Conservation (phyloP, 768 basidiomycete species). For the Termitomyces sp. region DNA sequence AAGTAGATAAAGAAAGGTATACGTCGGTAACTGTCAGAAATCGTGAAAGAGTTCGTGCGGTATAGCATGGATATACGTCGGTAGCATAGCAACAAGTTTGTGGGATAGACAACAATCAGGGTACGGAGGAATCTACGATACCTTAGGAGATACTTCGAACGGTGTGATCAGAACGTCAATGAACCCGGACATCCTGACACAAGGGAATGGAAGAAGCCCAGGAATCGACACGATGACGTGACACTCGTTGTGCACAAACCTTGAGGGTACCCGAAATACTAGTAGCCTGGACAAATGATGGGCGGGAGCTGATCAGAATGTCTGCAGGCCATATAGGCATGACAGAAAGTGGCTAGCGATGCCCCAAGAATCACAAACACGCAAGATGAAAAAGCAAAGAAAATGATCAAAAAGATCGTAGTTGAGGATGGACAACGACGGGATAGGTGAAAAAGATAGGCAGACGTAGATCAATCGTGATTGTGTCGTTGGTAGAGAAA, state of each 20-base stretch:
- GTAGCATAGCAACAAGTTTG: background rate
- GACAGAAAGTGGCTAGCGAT: background rate
- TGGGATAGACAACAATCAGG: no score
- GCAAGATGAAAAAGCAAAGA: background rate
- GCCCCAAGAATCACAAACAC: background rate
- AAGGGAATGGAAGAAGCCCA: background rate
- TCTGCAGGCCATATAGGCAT: background rate
- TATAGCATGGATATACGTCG: background rate
- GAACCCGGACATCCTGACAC: background rate
- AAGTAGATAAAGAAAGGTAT: background rate
- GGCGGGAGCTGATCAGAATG: background rate
- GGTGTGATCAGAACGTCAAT: background rate
- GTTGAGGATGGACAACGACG: background rate
- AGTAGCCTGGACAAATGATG: background rate
- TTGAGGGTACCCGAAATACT: background rate
- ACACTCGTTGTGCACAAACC: background rate
- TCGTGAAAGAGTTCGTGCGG: background rate
- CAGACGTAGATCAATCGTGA: background rate
- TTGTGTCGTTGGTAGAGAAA: background rate
- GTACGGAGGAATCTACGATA: background rate
- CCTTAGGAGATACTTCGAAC: background rate
- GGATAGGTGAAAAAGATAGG: background rate
- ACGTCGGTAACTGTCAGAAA: background rate
- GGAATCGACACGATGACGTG: background rate
- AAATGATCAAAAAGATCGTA: background rate